phyloP scores from a whole-genome alignment of 495 filamentous ascomycete species.

The Podospora fimiseda region DNA sequence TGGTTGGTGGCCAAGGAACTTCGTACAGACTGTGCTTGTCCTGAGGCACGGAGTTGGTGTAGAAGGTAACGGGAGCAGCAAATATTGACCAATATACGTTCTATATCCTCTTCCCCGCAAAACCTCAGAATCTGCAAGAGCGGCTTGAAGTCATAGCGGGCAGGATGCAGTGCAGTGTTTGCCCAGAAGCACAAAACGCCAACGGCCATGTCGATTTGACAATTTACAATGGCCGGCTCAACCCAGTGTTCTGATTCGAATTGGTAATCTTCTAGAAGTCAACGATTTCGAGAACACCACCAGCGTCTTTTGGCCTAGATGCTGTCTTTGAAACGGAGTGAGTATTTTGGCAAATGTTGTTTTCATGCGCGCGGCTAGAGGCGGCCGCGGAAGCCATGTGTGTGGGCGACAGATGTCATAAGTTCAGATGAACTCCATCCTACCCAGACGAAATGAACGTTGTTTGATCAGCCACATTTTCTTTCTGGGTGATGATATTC shows the following conservation, averaged over 20 bases:
- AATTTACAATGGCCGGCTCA: background rate
- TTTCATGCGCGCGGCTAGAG: constrained; percentile 12
- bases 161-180: constrained; percentile 18
- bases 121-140: constrained; percentile 10
- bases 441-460: constrained; percentile 20
- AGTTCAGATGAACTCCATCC: constrained; percentile 20
- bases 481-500: constrained; percentile 22
- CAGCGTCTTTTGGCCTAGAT: constrained; percentile 3
- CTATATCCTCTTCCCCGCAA: constrained; percentile 14
- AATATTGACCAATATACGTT: background rate
- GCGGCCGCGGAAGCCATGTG: constrained; percentile 1
- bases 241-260: constrained; percentile 2
- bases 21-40: background rate
- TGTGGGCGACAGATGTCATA: background rate
- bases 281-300: background rate
- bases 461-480: constrained; percentile 24
- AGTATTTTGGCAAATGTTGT: constrained; percentile 15
- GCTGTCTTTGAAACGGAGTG: constrained; percentile 21
- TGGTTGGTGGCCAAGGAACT: background rate
- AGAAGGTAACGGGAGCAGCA: constrained; percentile 4
- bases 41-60: constrained; percentile 10
- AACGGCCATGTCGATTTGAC: constrained; percentile 1
- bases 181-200: background rate
- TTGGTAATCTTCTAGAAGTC: constrained; percentile 26
- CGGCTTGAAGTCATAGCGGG: constrained; percentile 21